Conservation (phyloP, 306 rosid species). For the Castanopsis chinensis region DNA sequence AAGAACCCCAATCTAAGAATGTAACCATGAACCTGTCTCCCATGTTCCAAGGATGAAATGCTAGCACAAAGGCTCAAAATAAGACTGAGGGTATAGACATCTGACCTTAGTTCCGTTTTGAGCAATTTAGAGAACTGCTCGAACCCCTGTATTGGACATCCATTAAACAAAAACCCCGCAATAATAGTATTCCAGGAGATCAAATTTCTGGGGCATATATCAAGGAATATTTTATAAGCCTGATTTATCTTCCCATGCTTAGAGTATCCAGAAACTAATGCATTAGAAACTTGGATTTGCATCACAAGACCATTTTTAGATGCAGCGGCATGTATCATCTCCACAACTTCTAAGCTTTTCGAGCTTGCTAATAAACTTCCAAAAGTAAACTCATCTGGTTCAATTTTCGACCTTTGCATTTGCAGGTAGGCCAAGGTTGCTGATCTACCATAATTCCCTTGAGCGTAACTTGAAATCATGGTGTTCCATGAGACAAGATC, state of each 20-base stretch:
- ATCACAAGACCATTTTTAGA: slow-evolving; percentile 50
- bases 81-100: slow-evolving; percentile 56
- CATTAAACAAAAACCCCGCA: slow-evolving; percentile 57
- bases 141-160: slow-evolving; percentile 51
- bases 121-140: slow-evolving; percentile 47
- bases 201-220: slow-evolving; percentile 41
- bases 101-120: slow-evolving; percentile 50
- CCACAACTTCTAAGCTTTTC: slow-evolving; percentile 36
- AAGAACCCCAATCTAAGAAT: slow-evolving; percentile 39
- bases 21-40: slow-evolving; percentile 73
- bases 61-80: slow-evolving; percentile 64
- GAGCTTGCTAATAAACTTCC: slow-evolving; percentile 67
- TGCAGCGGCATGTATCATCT: slow-evolving; percentile 54
- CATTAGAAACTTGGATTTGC: slow-evolving; percentile 51
- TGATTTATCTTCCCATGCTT: slow-evolving; percentile 44
- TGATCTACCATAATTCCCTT: slow-evolving; percentile 38
- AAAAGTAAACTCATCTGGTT: slow-evolving; percentile 67
- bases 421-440: slow-evolving; percentile 44
- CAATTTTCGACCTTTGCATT: slow-evolving; percentile 52
- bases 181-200: slow-evolving; percentile 73
- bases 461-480: slow-evolving; percentile 53
- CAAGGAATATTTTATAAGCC: slow-evolving; percentile 49
- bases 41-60: slow-evolving; percentile 55
- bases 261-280: slow-evolving; percentile 63
- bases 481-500: slow-evolving; percentile 81